A percentile compares a stretch with the other conserved stretches of the same genome.
phyloP scores from a whole-genome alignment of 805 yeast species.

The Metschnikowia kofuensis region DNA sequence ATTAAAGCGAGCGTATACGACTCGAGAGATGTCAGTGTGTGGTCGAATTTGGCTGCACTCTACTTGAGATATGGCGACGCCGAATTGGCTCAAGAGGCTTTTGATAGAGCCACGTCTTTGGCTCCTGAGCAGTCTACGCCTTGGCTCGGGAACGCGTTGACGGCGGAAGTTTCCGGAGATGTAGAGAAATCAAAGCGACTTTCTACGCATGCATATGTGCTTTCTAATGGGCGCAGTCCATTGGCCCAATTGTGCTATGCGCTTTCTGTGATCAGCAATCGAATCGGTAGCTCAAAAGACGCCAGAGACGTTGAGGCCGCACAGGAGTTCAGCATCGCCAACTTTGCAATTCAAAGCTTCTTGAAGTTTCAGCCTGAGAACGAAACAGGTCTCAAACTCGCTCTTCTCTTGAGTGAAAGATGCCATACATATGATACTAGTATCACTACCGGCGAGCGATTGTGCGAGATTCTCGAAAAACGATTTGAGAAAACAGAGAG shows the following conservation, averaged over 20 bases:
- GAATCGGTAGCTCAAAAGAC: slow-evolving; percentile 42
- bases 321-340: slow-evolving; percentile 67
- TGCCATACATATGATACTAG: slow-evolving; percentile 61
- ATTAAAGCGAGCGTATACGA: slow-evolving; percentile 75
- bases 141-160: slow-evolving; percentile 85
- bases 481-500: slow-evolving; percentile 56
- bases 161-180: slow-evolving; percentile 52
- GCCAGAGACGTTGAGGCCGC: slow-evolving; percentile 55
- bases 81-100: slow-evolving; percentile 70
- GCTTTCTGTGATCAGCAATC: slow-evolving; percentile 47
- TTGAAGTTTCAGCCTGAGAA: slow-evolving; percentile 62
- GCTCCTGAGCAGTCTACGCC: slow-evolving; percentile 74
- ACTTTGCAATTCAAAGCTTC: slow-evolving; percentile 62
- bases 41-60: slow-evolving; percentile 81
- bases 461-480: slow-evolving; percentile 51
- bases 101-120: slow-evolving; percentile 70
- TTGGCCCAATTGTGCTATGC: slow-evolving; percentile 74
- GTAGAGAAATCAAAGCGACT: slow-evolving; percentile 48
- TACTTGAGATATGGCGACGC: slow-evolving; percentile 67
- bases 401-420: slow-evolving; percentile 63
- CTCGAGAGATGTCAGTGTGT: slow-evolving; percentile 61
- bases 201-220: slow-evolving; percentile 73
- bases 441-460: slow-evolving; percentile 39
- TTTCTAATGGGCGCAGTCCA: slow-evolving; percentile 72
- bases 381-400: slow-evolving; percentile 52